Base-by-base conservation (phyloP, 805 yeast species). In the Nakazawaea anatomiae region DNA sequence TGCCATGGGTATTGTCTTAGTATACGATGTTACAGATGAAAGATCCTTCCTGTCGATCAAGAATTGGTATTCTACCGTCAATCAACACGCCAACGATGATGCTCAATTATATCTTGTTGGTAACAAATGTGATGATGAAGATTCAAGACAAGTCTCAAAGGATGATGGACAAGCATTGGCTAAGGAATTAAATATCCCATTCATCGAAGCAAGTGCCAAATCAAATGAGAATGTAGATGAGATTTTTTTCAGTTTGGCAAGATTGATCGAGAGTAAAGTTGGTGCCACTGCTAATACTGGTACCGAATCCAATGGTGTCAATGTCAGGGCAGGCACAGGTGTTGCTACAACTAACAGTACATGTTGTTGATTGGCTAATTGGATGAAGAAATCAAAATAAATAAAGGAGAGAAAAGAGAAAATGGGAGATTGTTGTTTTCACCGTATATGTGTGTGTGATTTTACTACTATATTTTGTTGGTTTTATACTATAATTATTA, bases 171-270 rank as follows among this genome's bases (percentile, higher is more conserved):
- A 87, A 65, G 82, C 80, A 25, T 75, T 94, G 57, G 97, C 98
- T 30, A 77, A 82, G 53, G 95, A 87, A 68, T 77, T 94, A 59
- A 88, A 88, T 51, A 76, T 94, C 51, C 96, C 96, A 32, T 94
- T 94, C 70, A 76, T 94, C 64, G 99, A 94, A 74, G 95, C 98
- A 32, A 83, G 94, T 70, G 99, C 99, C 39, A 94, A 94, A 75
- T 85, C 91, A 46, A 91, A 90, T 61, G 84, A 82, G 53, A 90
- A 91, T 63, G 99, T 94, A 55, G 96, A 89, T 62, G 89, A 89
- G 52, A 84, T 96, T 44, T 94, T 94, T 73, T 85, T 87, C 71
- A 87, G 89, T 60, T 78, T 94, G 62, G 97, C 97, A 10, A 80
- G 85, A 41, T 76, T 88, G 60, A 89, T 91, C 63, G 87, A 87